Conservation (phyloP, 2,329 filamentous ascomycete genomes). For the Cyphellophora attinorum region DNA sequence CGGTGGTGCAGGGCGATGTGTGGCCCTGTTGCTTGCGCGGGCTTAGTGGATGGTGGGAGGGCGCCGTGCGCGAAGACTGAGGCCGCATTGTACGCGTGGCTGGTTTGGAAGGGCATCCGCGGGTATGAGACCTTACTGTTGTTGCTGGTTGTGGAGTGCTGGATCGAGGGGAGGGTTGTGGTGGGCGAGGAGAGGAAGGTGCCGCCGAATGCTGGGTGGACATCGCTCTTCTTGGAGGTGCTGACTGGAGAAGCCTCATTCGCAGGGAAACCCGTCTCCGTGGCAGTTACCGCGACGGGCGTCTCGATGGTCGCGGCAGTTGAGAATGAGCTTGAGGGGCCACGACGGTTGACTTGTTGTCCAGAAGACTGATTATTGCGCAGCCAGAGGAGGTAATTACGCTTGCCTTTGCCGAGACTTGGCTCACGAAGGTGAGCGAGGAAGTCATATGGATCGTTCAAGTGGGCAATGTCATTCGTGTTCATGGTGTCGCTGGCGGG, state of each 20-base stretch:
- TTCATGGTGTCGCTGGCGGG: neutral
- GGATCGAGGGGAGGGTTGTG: neutral
- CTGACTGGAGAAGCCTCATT: neutral
- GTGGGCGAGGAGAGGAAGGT: neutral
- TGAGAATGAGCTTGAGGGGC: neutral
- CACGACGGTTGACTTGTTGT: neutral
- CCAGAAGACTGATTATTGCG: conserved; percentile 11
- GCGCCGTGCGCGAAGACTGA: conserved; percentile 7
- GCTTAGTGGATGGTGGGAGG: conserved; percentile 1
- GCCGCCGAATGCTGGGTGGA: neutral
- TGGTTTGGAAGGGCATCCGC: conserved; percentile 8
- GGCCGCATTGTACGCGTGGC: conserved; percentile 2
- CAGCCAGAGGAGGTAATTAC: conserved; percentile 18
- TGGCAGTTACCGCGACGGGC: neutral
- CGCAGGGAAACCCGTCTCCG: neutral
- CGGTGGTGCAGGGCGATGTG: conserved; percentile 24
- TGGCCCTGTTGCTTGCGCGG: neutral
- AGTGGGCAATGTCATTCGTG: neutral
- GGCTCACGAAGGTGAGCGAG: conserved; percentile 12
- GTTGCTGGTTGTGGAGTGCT: conserved; percentile 2
- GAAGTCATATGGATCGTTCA: conserved; percentile 7
- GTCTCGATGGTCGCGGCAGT: neutral
- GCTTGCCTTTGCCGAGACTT: conserved; percentile 12
- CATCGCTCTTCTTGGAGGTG: neutral
- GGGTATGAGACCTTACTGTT: conserved; percentile 1